Percentiles rank a stretch among this genome's conserved stretches.
Conservation (phyloP, 1,284 basidiomycete genomes). For the Apiotrichum mycotoxinovorans region DNA sequence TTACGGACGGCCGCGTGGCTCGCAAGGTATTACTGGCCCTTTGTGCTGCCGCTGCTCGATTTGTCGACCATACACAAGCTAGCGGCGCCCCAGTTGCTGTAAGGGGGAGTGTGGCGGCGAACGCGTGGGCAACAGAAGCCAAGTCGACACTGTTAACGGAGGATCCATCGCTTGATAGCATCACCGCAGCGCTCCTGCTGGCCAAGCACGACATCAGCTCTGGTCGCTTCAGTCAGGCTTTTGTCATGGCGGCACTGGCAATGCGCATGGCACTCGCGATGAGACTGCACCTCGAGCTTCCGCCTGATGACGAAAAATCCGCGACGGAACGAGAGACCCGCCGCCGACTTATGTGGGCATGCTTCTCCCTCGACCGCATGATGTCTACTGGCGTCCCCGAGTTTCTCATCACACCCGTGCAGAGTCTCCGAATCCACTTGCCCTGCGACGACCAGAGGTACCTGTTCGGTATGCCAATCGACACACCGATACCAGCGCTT, state of each 20-base stretch:
- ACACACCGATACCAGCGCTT: constrained; percentile 10
- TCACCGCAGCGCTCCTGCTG: constrained; percentile 21
- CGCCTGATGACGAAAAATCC: constrained; percentile 3
- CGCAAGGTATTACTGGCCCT: constrained; percentile 20
- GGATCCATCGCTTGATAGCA: constrained; percentile 21
- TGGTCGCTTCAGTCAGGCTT: constrained; percentile 17
- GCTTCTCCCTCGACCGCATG: constrained; percentile 26
- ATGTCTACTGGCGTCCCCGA: constrained; percentile 26
- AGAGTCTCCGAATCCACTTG: constrained; percentile 7
- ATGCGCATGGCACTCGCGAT: constrained; percentile 19
- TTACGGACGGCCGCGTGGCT: constrained; percentile 13
- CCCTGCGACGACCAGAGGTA: constrained; percentile 20
- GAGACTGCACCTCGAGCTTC: constrained; percentile 17
- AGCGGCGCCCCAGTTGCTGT: background rate
- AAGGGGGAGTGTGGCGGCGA: constrained; percentile 4
- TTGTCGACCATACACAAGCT: constrained; percentile 8
- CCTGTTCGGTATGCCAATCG: constrained; percentile 8
- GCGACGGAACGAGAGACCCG: constrained; percentile 22
- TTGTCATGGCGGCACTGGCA: constrained; percentile 16
- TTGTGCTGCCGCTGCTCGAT: constrained; percentile 22
- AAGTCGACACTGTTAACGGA: constrained; percentile 16
- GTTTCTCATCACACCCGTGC: constrained; percentile 5
- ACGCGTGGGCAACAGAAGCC: constrained; percentile 21
- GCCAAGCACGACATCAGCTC: constrained; percentile 26
- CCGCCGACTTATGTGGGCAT: constrained; percentile 23